Conservation (phyloP, 2,329 filamentous ascomycete genomes). For the Pseudogymnoascus sp. region DNA sequence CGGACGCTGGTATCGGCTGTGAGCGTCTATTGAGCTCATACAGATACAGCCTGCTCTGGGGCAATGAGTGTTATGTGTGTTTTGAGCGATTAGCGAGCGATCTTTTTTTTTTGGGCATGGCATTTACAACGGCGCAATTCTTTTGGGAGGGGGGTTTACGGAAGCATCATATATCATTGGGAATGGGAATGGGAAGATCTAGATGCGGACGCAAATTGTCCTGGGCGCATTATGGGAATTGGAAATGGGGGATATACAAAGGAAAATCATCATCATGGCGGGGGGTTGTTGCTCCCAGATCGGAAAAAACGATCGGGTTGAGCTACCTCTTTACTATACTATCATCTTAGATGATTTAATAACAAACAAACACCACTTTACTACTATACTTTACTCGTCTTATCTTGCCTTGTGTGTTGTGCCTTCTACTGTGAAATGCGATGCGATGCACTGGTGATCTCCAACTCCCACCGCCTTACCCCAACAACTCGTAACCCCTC, state of each 20-base stretch:
- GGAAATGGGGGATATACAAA: background rate
- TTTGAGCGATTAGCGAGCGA: background rate
- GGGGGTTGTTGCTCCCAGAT: background rate
- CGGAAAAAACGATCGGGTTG: background rate
- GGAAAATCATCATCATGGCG: background rate
- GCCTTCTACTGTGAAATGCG: background rate
- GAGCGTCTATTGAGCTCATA: conserved; percentile 35
- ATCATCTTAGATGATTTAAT: background rate
- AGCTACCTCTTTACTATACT: background rate
- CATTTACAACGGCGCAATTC: background rate
- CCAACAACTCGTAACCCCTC: background rate
- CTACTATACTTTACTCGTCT: background rate
- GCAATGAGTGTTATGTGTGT: background rate
- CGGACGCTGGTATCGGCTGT: conserved; percentile 34
- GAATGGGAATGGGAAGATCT: background rate
- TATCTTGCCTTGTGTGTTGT: background rate
- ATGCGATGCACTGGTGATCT: background rate
- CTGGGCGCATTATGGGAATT: background rate
- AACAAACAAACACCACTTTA: background rate
- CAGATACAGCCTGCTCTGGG: background rate
- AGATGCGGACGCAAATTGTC: background rate
- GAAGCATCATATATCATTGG: background rate
- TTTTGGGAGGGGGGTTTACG: background rate
- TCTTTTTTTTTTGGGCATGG: background rate
- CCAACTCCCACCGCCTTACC: background rate